Evolutionary conservation across 768 basidiomycete genomes (phyloP), one percentile per base, ranked within the genome.

Genomic region (Macrolepiota fuliginosa): DNA sequence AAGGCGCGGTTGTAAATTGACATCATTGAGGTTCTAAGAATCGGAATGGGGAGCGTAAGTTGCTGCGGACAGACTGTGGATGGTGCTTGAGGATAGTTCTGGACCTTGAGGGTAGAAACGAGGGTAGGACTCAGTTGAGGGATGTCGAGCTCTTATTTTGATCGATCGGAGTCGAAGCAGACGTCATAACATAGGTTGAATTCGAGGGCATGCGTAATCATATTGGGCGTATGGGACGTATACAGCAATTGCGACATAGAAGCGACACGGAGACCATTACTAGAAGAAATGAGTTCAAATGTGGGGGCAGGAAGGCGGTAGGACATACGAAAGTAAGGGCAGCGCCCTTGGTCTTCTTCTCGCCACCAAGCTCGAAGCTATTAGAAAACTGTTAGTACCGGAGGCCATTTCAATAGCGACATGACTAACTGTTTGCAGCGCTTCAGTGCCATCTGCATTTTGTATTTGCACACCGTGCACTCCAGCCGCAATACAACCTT

Each of bases 301-400:
- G 35, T 29, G 32, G 13, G 53, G 47, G 37, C 60, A 19, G 11
- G 36, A 36, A 52, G 19, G 22, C 39, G 15, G n/a, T 27, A 24
- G 11, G 27, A 91, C 92, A 70, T 77, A 94, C 92, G 87, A 96
- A 96, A 73, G 86, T 86, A 70, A 96, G 91, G 64, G 94, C 95
- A 70, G 93, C 94, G 78, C 94, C 94, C 86, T 95, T 95, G 69
- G 93, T 95, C 91, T 98, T 98, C 88, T 98, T 99, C 87, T 99
- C 97, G 75, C 97, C 97, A 77, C 97, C 96, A 58, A 98, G 90
- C 82, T 98, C 96, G 84, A 99, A 98, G 84, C 93, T 94, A 67
- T 22, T 52, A 17, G 56, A 54, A 6, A 51, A 3, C 35, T 61
- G 53, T 64, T 51, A 35, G 10, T 7, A 42, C 22, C 27, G 19